Base-by-base conservation (phyloP, 208 protist species). In the Acanthamoeba triangularis region DNA sequence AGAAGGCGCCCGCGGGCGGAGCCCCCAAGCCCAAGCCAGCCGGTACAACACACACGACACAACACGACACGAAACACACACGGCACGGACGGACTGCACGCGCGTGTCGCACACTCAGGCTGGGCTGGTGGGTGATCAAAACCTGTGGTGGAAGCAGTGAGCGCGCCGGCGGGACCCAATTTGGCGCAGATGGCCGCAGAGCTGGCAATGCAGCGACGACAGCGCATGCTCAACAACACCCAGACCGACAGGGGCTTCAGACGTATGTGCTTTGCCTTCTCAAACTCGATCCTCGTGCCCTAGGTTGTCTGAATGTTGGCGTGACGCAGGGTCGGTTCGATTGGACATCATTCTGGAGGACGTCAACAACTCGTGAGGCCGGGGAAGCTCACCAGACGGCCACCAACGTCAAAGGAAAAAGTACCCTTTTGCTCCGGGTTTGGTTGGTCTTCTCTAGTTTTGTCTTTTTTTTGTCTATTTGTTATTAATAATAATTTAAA, bases 181-280 rank as follows among this genome's bases (percentile, higher is more conserved):
- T 44, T 78, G 30, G 69, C 69, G 30, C 69, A 78, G 33, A 78
- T 78, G 69, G 69, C 69, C 13, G 69, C 69, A 18, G 69, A 78
- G 69, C 69, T 78, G 28, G 69, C 69, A 18, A 78, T 3, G 1
- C 69, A 78, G 33, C n/a, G 69, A 78, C 69, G 69, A 78, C 69
- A 78, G 69, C 69, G 69, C 69, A 78, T 78, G 69, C 69, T 78
- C 69, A 78, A 78, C 69, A 44, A 3, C 69, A n/a, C 69, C 13
- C n/a, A 78, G 23, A 18, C 52, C 65, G 37, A 78, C 37, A 33
- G 30, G 13, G 30, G 69, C 69, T 78, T 78, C 69, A 16, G 69
- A 13, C n/a, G 65, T 74, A 74, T 10, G 30, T 37, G 4, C 11
- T 23, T 74, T n/a, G 65, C 65, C 16, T 18, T 56, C 52, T 11